Evolutionary conservation across 2,329 filamentous ascomycete genomes (phyloP), one percentile per base, ranked within the genome.

Genomic region (Westerdykella sp.): DNA sequence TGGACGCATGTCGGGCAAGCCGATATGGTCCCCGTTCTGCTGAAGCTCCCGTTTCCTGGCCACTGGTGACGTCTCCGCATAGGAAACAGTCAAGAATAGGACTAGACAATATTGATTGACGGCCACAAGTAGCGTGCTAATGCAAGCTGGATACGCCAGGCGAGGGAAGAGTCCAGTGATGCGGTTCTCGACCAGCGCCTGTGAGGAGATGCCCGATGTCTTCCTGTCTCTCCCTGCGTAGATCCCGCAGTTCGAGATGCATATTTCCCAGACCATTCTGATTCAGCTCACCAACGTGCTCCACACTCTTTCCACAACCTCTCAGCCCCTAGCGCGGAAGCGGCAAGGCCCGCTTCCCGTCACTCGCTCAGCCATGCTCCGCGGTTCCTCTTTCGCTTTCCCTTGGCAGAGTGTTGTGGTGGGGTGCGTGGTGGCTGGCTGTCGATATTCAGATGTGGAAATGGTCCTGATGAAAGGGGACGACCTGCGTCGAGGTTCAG

Each of bases 111-210:
- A 28, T 28, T 28, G 34, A 35, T 15, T 21, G 14, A 35, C 34
- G 18, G 14, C 34, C 3, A 6, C 18, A 11, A 16, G 7, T 21
- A 14, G 9, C 2, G 25, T 9, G 4, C 25, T 11, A 37, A 21
- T 35, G n/a, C 34, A 13, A 15, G 37, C 35, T 11, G 14, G 14
- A 37, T 39, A 34, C 35, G 42, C 23, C 6, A 6, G 28, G 9
- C 13, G 30, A 37, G n/a, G 30, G 23, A 2, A 38, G n/a, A 32
- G 14, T 13, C 14, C 7, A 21, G 34, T 30, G 34, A 30, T 21
- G 18, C 40, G 37, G 40, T 38, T 43, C 21, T 45, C 38, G 9
- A 45, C 39, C 46, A 48, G 43, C 43, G 25, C 7, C 25, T 10
- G 11, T 7, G 25, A 12, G 25, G 11, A 28, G 4, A 12, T 9